Conservation (phyloP, 108 stramenopile genomes). For the Cylindrotheca closterium region DNA sequence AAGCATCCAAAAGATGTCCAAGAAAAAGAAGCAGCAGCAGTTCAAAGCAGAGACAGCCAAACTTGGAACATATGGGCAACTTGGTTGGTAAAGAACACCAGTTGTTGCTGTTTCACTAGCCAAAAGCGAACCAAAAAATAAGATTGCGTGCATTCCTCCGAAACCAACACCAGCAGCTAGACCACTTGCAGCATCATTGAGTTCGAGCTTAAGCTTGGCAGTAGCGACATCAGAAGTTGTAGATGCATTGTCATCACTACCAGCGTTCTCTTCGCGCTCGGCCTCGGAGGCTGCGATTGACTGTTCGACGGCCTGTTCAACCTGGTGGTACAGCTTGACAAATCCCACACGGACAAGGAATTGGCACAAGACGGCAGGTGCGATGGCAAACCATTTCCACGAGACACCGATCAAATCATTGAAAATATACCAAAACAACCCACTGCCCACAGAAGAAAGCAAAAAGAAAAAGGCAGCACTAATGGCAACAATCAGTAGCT, state of each 20-base stretch:
- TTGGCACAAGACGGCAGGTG: constrained; percentile 70
- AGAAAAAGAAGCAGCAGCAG: constrained; percentile 63
- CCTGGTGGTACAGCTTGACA: constrained; percentile 64
- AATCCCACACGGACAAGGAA: constrained; percentile 57
- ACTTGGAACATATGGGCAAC: constrained; percentile 64
- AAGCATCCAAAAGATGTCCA: constrained; percentile 85
- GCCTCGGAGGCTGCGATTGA: constrained; percentile 47
- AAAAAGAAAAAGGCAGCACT: constrained; percentile 73
- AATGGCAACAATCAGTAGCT: constrained; percentile 73
- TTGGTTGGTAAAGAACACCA: constrained; percentile 75
- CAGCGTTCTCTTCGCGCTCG: constrained; percentile 16
- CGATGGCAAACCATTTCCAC: constrained; percentile 35
- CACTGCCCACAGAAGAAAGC: constrained; percentile 44
- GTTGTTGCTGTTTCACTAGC: constrained; percentile 62
- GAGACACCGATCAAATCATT: constrained; percentile 33
- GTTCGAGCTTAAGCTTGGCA: constrained; percentile 63
- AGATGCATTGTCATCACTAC: constrained; percentile 10
- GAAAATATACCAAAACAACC: constrained; percentile 60
- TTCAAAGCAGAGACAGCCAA: constrained; percentile 65
- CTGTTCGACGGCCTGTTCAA: constrained; percentile 70
- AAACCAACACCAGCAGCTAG: constrained; percentile 83
- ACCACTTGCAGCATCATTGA: constrained; percentile 75
- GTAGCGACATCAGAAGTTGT: constrained; percentile 35
- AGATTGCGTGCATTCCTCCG: constrained; percentile 73
- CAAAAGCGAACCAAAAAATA: constrained; percentile 75